Base-by-base conservation (phyloP, 73 alveolate species). In the Breviolum minutum region DNA sequence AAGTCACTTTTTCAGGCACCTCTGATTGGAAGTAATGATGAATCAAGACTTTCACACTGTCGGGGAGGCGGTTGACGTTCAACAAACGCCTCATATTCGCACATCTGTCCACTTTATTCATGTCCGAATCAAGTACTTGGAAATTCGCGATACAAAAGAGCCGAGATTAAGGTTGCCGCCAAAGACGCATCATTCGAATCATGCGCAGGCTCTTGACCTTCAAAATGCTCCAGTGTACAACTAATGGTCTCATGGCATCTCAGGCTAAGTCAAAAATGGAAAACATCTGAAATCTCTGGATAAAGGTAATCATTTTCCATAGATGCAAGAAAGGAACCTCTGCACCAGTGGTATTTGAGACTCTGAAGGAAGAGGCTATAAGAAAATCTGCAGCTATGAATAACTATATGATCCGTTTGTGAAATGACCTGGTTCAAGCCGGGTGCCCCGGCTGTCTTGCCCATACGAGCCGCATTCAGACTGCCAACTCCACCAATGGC, bases 151-250 rank as follows among this genome's bases (percentile, higher is more conserved):
- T 6, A 68, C 77, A 68, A 17, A 17, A 11, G 24, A 66, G 24
- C 83, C 12, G 83, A 22, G n/a, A 27, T 32, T 73, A 11, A 48
- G 92, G 32, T 26, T 11, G 87, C 74, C 17, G 79, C 97, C 97
- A 90, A 11, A 90, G 97, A 5, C 97, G 97, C 97, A 90, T 90
- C 97, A 90, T 90, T 61, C 97, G 97, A 26, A 90, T 90, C 97
- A 90, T 90, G 60, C 97, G 87, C 71, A 90, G 54, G 88, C 97
- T 90, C 68, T 90, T 90, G 88, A 90, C 85, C 97, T 90, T 24
- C 76, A 29, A 17, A 66, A 2, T 68, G 77, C 77, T n/a, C n/a
- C n/a, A n/a, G n/a, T 40, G 54, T 3, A 40, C 54, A 40, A 40
- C 54, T 40, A 40, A 14, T 22, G 8, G 77, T 68, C 77, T 68